Base-by-base conservation (phyloP, 2,329 filamentous ascomycete species). In the Emergomyces orientalis region DNA sequence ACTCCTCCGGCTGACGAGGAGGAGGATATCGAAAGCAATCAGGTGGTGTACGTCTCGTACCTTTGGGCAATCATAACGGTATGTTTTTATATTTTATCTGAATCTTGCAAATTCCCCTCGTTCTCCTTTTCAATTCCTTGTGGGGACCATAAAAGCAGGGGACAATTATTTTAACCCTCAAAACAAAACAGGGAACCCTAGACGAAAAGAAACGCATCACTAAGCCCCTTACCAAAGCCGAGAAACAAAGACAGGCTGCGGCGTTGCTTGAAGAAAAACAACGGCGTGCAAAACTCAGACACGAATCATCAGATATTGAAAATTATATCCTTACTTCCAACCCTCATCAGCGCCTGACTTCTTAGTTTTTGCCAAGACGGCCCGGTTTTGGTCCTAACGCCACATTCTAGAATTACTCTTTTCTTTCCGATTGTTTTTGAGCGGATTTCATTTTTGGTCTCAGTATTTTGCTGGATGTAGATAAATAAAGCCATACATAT, bases 41-140 rank as follows among this genome's bases (percentile, higher is more conserved):
- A 74, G 19, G 72, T 75, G 60, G 67, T 74, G 7, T 67, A 71
- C 60, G 68, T 70, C 27, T 67, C 72, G 25, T 73, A 71, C 63
- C 55, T 74, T 1, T 74, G 71, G 69, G 72, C 71, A 27, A n/a
- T 73, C 17, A 17, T 71, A 11, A 73, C 67, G 64, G 71, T 72
- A 65, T 55, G 65, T 62, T 27, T 61, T n/a, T 59, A 30, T 32
- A 3, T 1, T 54, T 22, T 19, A 22, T 19, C 30, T 62, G 13
- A 47, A 54, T 1, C n/a, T 14, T 22, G 6, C 49, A 7, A 2
- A 19, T 52, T 32, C 13, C 30, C 49, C 19, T 19, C 22, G 19
- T 32, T n/a, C 43, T 22, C 9, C 2, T 9, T 32, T 52, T 27
- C 9, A 1, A 32, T 19, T 64, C 30, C 58, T 43, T 37, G 5